These are phyloP conservation scores for Ustilago cynodontis DNA, from an alignment of 1,284 basidiomycete species.

Conservation along the genomic window DNA sequence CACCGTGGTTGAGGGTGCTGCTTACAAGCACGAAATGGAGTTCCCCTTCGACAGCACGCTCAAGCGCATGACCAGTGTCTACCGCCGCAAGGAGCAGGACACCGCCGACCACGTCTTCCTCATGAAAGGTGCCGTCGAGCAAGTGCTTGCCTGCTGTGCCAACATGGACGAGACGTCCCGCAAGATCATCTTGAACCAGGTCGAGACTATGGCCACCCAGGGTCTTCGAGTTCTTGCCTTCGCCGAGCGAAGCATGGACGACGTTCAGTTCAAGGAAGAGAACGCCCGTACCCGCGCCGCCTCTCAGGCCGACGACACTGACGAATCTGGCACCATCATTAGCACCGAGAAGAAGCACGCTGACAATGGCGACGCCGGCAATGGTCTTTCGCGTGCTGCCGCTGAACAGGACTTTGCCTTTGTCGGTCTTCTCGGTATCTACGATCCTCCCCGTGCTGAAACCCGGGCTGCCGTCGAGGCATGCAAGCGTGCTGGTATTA, in stretches of 20 bases:
- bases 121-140: slow-evolving; percentile 66
- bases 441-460: slow-evolving; percentile 64
- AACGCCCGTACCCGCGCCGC: slow-evolving; percentile 39
- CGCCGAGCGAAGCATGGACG: slow-evolving; percentile 56
- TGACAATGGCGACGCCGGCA: slow-evolving; percentile 12
- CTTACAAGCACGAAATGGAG: slow-evolving; percentile 51
- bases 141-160: slow-evolving; percentile 56
- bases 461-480: slow-evolving; percentile 61
- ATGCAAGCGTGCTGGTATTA: slow-evolving; percentile 61
- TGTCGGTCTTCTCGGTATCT: slow-evolving; percentile 63
- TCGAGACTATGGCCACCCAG: slow-evolving; percentile 60
- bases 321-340: slow-evolving; percentile 37
- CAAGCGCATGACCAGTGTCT: slow-evolving; percentile 64
- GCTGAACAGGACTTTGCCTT: slow-evolving; percentile 61
- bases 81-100: slow-evolving; percentile 20
- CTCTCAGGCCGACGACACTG: slow-evolving; percentile 27
- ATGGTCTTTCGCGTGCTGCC: slow-evolving; percentile 48
- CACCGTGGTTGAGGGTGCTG: slow-evolving; percentile 21
- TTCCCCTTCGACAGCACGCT: slow-evolving; percentile 63
- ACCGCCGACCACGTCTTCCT: slow-evolving; percentile 32
- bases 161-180: slow-evolving; percentile 47
- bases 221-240: slow-evolving; percentile 65
- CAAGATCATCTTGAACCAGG: slow-evolving; percentile 49
- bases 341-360: slow-evolving; percentile 38
- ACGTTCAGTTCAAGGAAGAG: slow-evolving; percentile 43